Evolutionary conservation across 257 asterid genomes (phyloP).

Genomic region (Gardenia jasminoides): DNA sequence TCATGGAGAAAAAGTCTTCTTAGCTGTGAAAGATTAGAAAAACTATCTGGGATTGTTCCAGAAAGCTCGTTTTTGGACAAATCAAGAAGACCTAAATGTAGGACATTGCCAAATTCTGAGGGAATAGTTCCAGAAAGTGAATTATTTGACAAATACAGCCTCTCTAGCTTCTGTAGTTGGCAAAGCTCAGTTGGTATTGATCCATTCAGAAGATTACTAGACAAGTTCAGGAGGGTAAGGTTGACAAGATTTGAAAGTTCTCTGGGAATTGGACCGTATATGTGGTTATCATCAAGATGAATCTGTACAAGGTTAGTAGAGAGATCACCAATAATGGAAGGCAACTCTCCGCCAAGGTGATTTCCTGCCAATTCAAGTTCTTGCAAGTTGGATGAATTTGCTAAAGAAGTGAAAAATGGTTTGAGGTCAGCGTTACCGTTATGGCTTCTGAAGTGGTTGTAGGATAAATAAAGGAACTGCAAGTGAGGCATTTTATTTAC

Average conservation of each 20-base stretch:
- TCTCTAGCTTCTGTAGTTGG: constrained; percentile 51
- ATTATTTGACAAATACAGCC: constrained; percentile 60
- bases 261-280: constrained; percentile 63
- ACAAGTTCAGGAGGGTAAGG: constrained; percentile 64
- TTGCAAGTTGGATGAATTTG: constrained; percentile 53
- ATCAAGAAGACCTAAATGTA: constrained; percentile 77
- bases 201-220: constrained; percentile 69
- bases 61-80: constrained; percentile 70
- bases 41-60: constrained; percentile 62
- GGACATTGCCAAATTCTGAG: constrained; percentile 46
- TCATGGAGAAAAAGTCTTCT: constrained; percentile 51
- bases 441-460: constrained; percentile 62
- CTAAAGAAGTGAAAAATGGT: constrained; percentile 58
- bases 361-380: constrained; percentile 76
- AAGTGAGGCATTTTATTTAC: constrained; percentile 44
- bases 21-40: constrained; percentile 60
- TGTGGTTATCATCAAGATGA: constrained; percentile 57
- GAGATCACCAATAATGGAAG: constrained; percentile 67
- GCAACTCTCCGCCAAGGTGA: constrained; percentile 63
- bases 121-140: constrained; percentile 63
- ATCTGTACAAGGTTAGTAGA: constrained; percentile 49
- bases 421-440: constrained; percentile 47
- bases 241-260: constrained; percentile 54
- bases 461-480: constrained; percentile 62
- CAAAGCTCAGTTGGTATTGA: constrained; percentile 58